phyloP scores from a whole-genome alignment of 2,329 filamentous ascomycete species.

The Ploettnerulaceae sp. region DNA sequence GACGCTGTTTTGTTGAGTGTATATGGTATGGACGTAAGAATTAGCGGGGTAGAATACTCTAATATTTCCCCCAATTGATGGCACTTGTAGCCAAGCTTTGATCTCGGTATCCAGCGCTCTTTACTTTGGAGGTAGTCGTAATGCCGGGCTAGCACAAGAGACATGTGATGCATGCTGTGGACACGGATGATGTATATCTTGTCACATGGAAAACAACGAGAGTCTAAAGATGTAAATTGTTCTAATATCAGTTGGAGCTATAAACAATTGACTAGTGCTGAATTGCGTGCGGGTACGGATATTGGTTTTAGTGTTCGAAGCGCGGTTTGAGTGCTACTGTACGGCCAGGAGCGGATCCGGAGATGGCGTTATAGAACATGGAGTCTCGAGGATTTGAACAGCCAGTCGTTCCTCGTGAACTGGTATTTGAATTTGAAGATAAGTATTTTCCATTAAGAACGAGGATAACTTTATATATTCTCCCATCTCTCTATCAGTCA shows the following conservation, averaged over 20 bases:
- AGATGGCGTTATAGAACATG: no score
- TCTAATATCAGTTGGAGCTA: slow-evolving; percentile 48
- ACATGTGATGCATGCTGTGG: slow-evolving; percentile 59
- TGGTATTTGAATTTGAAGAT: no score
- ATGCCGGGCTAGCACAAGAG: slow-evolving; percentile 51
- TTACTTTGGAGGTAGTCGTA: slow-evolving; percentile 58
- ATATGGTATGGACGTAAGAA: slow-evolving; percentile 17
- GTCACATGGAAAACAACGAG: slow-evolving; percentile 54
- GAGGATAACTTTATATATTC: no score
- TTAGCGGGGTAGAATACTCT: slow-evolving; percentile 65
- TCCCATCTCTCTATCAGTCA: no score
- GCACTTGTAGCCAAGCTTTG: slow-evolving; percentile 53
- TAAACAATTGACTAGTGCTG: slow-evolving; percentile 51
- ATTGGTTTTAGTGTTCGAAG: slow-evolving; percentile 69
- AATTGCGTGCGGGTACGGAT: slow-evolving; percentile 62
- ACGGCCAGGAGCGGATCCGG: no score
- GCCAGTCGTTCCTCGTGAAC: no score
- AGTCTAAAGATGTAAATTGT: slow-evolving; percentile 56
- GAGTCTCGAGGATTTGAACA: no score
- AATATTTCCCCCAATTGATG: slow-evolving; percentile 60
- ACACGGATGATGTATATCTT: slow-evolving; percentile 60
- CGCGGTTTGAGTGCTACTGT: slow-evolving; percentile 52
- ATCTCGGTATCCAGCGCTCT: slow-evolving; percentile 70
- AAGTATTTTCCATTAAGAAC: no score
- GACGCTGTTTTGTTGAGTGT: no score